Base-by-base conservation (phyloP, 2,329 filamentous ascomycete species). In the Claviceps pusilla region DNA sequence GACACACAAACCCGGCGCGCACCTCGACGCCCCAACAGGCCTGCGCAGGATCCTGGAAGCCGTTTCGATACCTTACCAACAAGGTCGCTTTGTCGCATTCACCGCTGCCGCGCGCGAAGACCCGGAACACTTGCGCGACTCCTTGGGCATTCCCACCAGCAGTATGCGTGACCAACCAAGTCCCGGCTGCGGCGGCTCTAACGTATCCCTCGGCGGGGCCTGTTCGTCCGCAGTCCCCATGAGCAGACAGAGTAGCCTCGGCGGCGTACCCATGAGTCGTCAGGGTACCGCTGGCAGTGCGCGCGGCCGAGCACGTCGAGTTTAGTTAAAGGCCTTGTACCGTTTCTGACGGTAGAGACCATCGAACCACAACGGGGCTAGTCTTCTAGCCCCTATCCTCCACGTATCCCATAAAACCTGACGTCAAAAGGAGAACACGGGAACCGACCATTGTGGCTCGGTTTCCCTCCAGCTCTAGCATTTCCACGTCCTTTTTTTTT, bases 261-360 rank as follows among this genome's bases (percentile, higher is more conserved):
- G 76, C 29, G 78, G 77, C 46, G 73, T 74, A 37, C 69, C 76
- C 12, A 80, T 80, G 77, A 80, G 76, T 58, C 71, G 78, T 28
- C 74, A 77, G 61, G 75, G 74, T 35, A 76, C 73, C 51, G 68
- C 70, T 29, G 70, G 73, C 48, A 78, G 75, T 57, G 73, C 72
- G 28, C 70, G 76, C 52, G 76, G 76, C 50, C 73, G 72, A 62
- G 64, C 68, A 51, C 66, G 70, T 52, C 69, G 70, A 61, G 65
- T 37, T 24, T 41, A 51, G 29, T 42, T 2, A 24, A 24, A 24
- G 24, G 24, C 24, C 24, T 24, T 24, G 24, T 24, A 24, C 24
- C 24, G 24, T 24, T 24, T 24, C 24, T 24, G 24, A 24, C 24
- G 24, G 24, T 24, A 24, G 24, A 24, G 2, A 24, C 24, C 24